These are phyloP conservation scores for Allodekkera sacchari DNA, from an alignment of 805 yeast species.

Conservation along the genomic window DNA sequence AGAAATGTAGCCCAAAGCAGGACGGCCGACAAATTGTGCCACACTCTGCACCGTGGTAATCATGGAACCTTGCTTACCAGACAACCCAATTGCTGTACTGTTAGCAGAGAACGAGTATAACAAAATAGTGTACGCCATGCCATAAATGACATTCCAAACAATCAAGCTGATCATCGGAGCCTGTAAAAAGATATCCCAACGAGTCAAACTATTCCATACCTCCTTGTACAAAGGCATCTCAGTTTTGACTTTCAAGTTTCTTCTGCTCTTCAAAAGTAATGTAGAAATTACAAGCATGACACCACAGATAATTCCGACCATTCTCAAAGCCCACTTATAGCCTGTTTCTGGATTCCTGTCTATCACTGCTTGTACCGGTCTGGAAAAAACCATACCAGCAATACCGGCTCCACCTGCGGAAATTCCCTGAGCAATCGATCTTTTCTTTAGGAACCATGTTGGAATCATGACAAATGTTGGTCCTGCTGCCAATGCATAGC, in stretches of 20 bases:
- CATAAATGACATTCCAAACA: slow-evolving; percentile 18
- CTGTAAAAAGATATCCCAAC: slow-evolving; percentile 9
- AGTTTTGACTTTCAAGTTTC: slow-evolving; percentile 12
- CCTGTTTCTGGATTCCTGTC: slow-evolving; percentile 24
- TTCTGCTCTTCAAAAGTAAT: slow-evolving; percentile 15
- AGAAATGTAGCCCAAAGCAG: slow-evolving; percentile 37
- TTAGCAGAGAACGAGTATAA: slow-evolving; percentile 42
- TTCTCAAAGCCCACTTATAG: slow-evolving; percentile 39
- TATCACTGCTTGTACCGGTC: slow-evolving; percentile 34
- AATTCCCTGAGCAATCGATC: slow-evolving; percentile 41
- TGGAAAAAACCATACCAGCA: slow-evolving; percentile 41
- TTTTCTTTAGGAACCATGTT: slow-evolving; percentile 38
- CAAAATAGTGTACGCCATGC: slow-evolving; percentile 26
- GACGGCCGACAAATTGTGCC: slow-evolving; percentile 44
- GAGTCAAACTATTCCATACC: slow-evolving; percentile 6
- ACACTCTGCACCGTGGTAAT: slow-evolving; percentile 39
- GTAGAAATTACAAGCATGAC: slow-evolving; percentile 13
- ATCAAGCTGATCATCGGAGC: slow-evolving; percentile 19
- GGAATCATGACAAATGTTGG: slow-evolving; percentile 31
- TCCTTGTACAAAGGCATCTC: slow-evolving; percentile 15
- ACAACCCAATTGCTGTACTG: slow-evolving; percentile 40
- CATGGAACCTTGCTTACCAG: slow-evolving; percentile 35
- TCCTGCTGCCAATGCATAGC: slow-evolving; percentile 32
- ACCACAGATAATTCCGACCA: slow-evolving; percentile 28
- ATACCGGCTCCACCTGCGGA: slow-evolving; percentile 44